Base-by-base conservation (phyloP, 768 basidiomycete species). In the Fomitopsis pulvina region DNA sequence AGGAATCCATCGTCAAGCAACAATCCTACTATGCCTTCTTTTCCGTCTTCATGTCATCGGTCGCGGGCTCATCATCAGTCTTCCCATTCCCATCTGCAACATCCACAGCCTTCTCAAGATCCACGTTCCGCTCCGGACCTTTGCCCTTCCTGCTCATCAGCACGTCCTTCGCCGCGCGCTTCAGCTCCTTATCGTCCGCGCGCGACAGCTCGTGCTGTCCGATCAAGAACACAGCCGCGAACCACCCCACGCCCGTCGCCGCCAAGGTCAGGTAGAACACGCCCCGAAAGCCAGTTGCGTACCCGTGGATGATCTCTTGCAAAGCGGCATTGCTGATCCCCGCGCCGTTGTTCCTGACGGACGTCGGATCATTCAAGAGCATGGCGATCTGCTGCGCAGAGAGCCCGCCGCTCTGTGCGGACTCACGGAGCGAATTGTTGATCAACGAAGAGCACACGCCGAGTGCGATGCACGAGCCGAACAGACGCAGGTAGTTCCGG, bases 391-490 rank as follows among this genome's bases (percentile, higher is more conserved):
- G 51, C n/a, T 45, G 47, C 9, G 30, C 10, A 3, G 54, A 42
- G 1, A 58, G 46, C 7, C 50, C 51, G 18, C 55, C 34, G 1
- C 45, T 39, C 16, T 22, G 22, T 18, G 55, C 41, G 22, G 48
- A 51, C 7, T 51, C 18, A 14, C 52, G 51, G 16, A 55, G 45
- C 3, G 38, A 38, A 48, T 56, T 53, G 48, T 55, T 55, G 8
- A 70, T 51, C 44, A 70, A 59, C 8, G 68, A 60, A 0, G 58
- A 51, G 21, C 55, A 63, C 18, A 65, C 62, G 9, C 71, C 67
- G 14, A 74, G 59, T 9, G 65, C 63, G 39, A 74, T 55, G 1
- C 71, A 69, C 1, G 72, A 70, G 10, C 71, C 73, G 8, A 74
- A 56, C 49, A 69, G 64, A n/a, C 72, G 61, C 30, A 71, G 40